phyloP scores from a whole-genome alignment of 2,329 filamentous ascomycete genomes.

The Trichoderma sp. region DNA sequence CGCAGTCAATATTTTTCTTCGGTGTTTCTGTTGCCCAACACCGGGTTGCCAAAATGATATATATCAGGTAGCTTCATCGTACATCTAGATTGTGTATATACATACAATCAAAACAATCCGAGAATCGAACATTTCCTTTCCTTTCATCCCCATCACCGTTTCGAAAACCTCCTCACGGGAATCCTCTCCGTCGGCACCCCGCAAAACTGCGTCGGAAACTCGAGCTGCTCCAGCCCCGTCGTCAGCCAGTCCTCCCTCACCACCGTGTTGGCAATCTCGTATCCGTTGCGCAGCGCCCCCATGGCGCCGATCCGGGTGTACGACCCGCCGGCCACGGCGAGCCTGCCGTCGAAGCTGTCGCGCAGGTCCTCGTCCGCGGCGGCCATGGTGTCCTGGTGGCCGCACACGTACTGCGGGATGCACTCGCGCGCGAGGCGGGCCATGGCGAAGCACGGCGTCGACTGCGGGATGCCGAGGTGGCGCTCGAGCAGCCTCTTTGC shows the following conservation, averaged over 20 bases:
- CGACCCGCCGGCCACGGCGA: conserved; percentile 65
- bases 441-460: conserved; percentile 61
- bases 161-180: conserved; percentile 35
- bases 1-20: no score
- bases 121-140: background rate
- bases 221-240: conserved; percentile 39
- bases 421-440: conserved; percentile 67
- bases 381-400: conserved; percentile 67
- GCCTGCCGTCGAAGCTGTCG: conserved; percentile 59
- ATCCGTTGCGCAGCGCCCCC: conserved; percentile 52
- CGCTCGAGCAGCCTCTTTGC: conserved; percentile 69
- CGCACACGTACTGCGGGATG: conserved; percentile 87
- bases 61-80: no score
- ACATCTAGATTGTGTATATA: no score
- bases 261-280: conserved; percentile 37
- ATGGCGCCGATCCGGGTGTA: conserved; percentile 57
- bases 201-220: conserved; percentile 34
- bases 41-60: no score
- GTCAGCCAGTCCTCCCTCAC: conserved; percentile 31
- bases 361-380: conserved; percentile 58
- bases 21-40: no score
- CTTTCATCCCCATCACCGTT: background rate
- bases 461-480: conserved; percentile 69
- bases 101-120: no score
- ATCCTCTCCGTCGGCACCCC: conserved; percentile 35